These are phyloP conservation scores for Colletotrichum cuscutae DNA, from an alignment of 2,329 filamentous ascomycete genomes.

Conservation along the genomic window DNA sequence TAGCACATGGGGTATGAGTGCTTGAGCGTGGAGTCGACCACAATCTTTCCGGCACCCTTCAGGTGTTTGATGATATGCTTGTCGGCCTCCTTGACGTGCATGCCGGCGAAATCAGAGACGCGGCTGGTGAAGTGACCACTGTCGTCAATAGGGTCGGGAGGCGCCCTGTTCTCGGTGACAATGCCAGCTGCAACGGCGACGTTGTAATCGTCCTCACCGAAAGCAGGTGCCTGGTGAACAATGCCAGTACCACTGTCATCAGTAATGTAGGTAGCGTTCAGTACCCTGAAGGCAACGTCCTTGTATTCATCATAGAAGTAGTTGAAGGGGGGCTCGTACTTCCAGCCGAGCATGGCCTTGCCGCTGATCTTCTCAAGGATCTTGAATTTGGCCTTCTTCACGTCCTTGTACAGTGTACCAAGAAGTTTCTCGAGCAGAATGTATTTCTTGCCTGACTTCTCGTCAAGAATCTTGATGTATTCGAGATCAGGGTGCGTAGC, in stretches of 20 bases:
- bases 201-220: constrained; percentile 96
- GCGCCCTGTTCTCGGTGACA: constrained; percentile 78
- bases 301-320: constrained; percentile 93
- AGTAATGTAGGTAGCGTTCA: constrained; percentile 88
- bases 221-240: constrained; percentile 92
- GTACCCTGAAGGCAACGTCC: constrained; percentile 81
- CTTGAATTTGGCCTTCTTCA: constrained; percentile 94
- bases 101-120: constrained; percentile 83
- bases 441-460: constrained; percentile 84
- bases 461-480: constrained; percentile 87
- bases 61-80: constrained; percentile 93
- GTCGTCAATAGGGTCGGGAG: constrained; percentile 93
- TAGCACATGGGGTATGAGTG: constrained; percentile 96
- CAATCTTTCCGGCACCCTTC: constrained; percentile 78
- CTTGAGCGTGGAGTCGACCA: constrained; percentile 87
- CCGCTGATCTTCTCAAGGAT: constrained; percentile 83
- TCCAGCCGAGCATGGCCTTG: constrained; percentile 87
- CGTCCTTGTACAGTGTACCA: constrained; percentile 88
- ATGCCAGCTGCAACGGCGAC: constrained; percentile 81
- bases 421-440: constrained; percentile 86
- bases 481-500: constrained; percentile 86
- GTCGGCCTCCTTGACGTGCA: constrained; percentile 92
- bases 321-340: constrained; percentile 87
- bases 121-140: constrained; percentile 81
- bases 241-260: constrained; percentile 92